Evolutionary conservation across 1,284 basidiomycete genomes (phyloP).

Genomic region (Cutaneotrichosporon sp.): DNA sequence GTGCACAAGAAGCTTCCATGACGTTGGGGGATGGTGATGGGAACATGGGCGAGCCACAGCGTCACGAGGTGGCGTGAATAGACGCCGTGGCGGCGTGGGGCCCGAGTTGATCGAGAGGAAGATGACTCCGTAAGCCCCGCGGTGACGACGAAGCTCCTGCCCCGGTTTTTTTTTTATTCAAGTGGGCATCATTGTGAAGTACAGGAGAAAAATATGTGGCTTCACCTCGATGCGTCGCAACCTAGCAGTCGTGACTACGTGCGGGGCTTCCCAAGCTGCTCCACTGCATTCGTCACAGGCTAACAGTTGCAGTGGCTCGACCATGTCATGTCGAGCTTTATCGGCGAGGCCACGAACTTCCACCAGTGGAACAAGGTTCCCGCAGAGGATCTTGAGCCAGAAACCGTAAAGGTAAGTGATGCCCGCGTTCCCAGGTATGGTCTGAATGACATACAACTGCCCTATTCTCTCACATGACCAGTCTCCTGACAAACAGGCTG

Average conservation of each 20-base stretch:
- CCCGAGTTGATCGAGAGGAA: background rate
- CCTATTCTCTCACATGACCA: background rate
- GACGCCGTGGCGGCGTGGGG: background rate
- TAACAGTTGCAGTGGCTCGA: slow-evolving; percentile 28
- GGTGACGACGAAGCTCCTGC: background rate
- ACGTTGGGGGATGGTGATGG: background rate
- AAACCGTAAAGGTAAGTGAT: slow-evolving; percentile 24
- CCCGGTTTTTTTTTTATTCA: too few species aligned
- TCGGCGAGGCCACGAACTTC: slow-evolving; percentile 22
- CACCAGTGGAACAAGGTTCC: slow-evolving; percentile 26
- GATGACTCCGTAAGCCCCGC: background rate
- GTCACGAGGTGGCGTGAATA: background rate
- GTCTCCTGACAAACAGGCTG: slow-evolving; percentile 21
- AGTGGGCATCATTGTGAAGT: too few species aligned
- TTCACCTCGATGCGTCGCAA: background rate
- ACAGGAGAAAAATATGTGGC: too few species aligned
- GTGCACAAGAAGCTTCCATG: background rate
- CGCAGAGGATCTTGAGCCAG: slow-evolving; percentile 27
- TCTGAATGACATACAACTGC: background rate
- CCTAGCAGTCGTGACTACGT: background rate
- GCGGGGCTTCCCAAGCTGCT: too few species aligned
- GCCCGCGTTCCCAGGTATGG: background rate
- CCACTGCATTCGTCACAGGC: background rate
- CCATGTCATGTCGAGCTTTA: slow-evolving; percentile 22
- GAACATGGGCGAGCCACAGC: background rate